These are phyloP conservation scores for Massariosphaeria phaeospora DNA, from an alignment of 495 filamentous ascomycete genomes.

Conservation along the genomic window DNA sequence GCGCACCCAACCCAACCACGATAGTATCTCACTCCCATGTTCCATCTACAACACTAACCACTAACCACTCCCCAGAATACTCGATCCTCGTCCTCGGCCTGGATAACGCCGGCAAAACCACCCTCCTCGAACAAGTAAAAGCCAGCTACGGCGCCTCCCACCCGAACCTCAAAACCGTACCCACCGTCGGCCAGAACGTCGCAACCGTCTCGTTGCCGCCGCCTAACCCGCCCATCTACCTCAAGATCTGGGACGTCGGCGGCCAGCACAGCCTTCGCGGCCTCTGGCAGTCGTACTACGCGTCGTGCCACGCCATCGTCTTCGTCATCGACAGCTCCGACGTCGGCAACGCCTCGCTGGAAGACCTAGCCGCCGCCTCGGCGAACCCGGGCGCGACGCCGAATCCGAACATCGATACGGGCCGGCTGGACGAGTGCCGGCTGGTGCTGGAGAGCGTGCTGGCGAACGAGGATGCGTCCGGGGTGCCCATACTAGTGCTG, in stretches of 20 bases:
- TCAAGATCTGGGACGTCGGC: constrained; percentile 98
- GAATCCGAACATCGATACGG: no score
- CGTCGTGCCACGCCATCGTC: constrained; percentile 89
- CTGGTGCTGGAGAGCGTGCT: constrained; percentile 84
- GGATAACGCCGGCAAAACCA: constrained; percentile 98
- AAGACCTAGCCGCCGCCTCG: constrained; percentile 2
- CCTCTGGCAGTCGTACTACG: constrained; percentile 95
- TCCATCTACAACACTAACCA: not conserved
- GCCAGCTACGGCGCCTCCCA: constrained; percentile 53
- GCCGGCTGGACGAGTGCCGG: constrained; percentile 80
- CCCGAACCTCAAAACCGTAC: constrained; percentile 65
- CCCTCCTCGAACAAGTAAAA: constrained; percentile 93
- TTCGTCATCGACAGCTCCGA: constrained; percentile 95
- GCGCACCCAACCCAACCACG: not conserved
- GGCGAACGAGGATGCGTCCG: constrained; percentile 75
- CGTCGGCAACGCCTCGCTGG: constrained; percentile 69
- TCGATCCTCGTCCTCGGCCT: constrained; percentile 94
- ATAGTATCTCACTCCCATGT: not conserved
- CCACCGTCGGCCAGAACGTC: constrained; percentile 96
- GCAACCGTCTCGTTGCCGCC: constrained; percentile 78
- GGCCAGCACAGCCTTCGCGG: constrained; percentile 83
- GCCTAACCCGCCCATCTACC: constrained; percentile 90
- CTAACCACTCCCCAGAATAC: constrained; percentile 62
- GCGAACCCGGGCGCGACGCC: no score
- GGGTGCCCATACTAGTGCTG: constrained; percentile 84